Base-by-base conservation (phyloP, 768 basidiomycete genomes). In the Multifurca ochricompacta region DNA sequence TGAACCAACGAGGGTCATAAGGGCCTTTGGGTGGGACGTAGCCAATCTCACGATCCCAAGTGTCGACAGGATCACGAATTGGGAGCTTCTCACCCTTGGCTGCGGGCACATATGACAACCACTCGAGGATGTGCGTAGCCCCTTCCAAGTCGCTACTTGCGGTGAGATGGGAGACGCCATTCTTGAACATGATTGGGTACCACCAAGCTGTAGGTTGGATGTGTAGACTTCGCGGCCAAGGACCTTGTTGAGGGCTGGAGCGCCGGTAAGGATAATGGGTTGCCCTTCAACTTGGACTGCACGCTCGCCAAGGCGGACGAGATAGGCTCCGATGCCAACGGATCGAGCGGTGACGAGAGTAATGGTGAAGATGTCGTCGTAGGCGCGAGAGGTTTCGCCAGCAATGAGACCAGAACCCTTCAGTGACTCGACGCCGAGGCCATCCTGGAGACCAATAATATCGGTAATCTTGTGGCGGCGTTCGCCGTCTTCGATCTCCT, bases 101-200 rank as follows among this genome's bases (percentile, higher is more conserved):
- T 64, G 87, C 87, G 9, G 96, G 95, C 2, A 98, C 79, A 68
- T 92, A 99, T 8, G 93, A 89, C 55, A 99, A 68, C 92, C 96
- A 99, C 62, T 92, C 81, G 41, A 97, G 73, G 61, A 98, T 97
- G 55, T 93, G 87, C 23, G 85, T 84, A 14, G 94, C 92, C 54
- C 96, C 96, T 69, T 98, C 91, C 31, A 99, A 74, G 67, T 99
- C 96, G 67, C 92, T 97, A 63, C 81, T 81, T 31, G 96, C 94
- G 3, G 91, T 94, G 54, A 98, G 74, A 68, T 99, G 96, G 4
- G 95, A 96, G 51, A 98, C 90, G 71, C 96, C 96, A 66, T 99
- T 99, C 82, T 97, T 97, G 82, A 92, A 89, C 96, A 99, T 98
- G 76, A 99, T 98, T 99, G 96, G n/a, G 96, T 98, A 51, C 96